Conservation (phyloP, 352 stramenopile genomes). For the Pythium oligandrum region DNA sequence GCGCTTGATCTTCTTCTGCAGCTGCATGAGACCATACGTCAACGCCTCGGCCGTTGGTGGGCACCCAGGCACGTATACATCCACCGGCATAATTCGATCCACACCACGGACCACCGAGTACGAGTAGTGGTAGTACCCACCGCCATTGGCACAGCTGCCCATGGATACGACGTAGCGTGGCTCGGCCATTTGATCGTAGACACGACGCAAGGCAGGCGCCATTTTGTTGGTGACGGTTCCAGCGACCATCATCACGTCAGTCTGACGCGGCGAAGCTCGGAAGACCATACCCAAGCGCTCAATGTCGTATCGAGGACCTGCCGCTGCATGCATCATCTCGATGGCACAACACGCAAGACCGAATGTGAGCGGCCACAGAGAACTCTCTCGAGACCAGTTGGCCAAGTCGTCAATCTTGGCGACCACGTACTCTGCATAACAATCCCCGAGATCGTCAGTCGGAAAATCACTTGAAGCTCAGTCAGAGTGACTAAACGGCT, state of each 20-base stretch:
- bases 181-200: conserved; percentile 99
- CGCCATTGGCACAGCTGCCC: conserved; percentile 98
- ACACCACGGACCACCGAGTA: conserved; percentile 97
- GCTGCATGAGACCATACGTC: conserved; percentile 97
- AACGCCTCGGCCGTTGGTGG: conserved; percentile 97
- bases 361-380: conserved; percentile 99
- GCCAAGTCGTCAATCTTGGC: conserved; percentile 97
- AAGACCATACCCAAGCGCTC: conserved; percentile 99
- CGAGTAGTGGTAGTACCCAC: conserved; percentile 94
- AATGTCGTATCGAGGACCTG: conserved; percentile 93
- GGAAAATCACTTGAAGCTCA: too few relatives aligned
- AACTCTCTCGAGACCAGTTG: conserved; percentile 97
- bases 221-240: conserved; percentile 99
- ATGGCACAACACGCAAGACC: conserved; percentile 98
- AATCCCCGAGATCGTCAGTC: too few relatives aligned
- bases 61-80: conserved; percentile 99
- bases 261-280: conserved; percentile 92
- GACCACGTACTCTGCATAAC: conserved; percentile 98
- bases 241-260: conserved; percentile 99
- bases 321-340: conserved; percentile 98
- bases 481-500: conserved; percentile 13
- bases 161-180: conserved; percentile 98
- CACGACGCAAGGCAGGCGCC: conserved; percentile 94
- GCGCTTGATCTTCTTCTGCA: conserved; percentile 99
- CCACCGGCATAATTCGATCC: conserved; percentile 96